Conservation (phyloP, 192 early-diverging fungal genomes). For the Dimargaris cristalligena region DNA sequence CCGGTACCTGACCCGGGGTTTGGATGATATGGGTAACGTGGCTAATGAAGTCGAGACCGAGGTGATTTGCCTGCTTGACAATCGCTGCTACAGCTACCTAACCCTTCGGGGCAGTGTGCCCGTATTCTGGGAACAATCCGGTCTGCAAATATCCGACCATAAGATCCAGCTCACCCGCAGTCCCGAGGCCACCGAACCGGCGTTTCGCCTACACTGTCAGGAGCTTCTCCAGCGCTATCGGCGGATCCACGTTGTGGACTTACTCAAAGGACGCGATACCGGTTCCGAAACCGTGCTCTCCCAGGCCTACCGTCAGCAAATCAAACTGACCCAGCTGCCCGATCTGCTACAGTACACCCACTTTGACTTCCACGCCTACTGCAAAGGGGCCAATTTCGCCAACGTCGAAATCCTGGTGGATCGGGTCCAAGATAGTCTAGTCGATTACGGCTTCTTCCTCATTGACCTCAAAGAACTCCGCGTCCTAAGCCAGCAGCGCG, state of each 20-base stretch:
- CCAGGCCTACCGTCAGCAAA: conserved; percentile 41
- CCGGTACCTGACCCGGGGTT: conserved; percentile 82
- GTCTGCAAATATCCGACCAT: conserved; percentile 65
- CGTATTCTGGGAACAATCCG: conserved; percentile 94
- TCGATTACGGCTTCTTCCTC: conserved; percentile 52
- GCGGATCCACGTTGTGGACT: conserved; percentile 56
- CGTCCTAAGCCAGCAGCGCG: conserved; percentile 51
- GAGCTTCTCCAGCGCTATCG: conserved; percentile 59
- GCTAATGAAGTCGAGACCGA: conserved; percentile 99
- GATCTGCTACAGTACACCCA: conserved; percentile 40
- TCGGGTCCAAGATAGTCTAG: conserved; percentile 30
- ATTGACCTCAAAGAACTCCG: conserved; percentile 36
- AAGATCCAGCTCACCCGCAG: conserved; percentile 74
- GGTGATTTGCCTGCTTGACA: conserved; percentile 44
- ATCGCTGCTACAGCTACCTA: conserved; percentile 51
- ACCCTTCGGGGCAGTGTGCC: conserved; percentile 78
- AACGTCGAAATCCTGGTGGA: conserved; percentile 40
- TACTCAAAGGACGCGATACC: conserved; percentile 34
- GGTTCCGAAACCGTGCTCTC: conserved; percentile 45
- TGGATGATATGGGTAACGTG: conserved; percentile 91
- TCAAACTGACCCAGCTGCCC: conserved; percentile 26
- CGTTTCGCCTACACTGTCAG: conserved; percentile 56
- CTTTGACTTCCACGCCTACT: conserved; percentile 74
- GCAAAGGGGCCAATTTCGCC: conserved; percentile 64
- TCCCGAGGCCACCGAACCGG: conserved; percentile 63